Evolutionary conservation across 106 monocot genomes (phyloP).

Genomic region (Xerophyta viscosa): DNA sequence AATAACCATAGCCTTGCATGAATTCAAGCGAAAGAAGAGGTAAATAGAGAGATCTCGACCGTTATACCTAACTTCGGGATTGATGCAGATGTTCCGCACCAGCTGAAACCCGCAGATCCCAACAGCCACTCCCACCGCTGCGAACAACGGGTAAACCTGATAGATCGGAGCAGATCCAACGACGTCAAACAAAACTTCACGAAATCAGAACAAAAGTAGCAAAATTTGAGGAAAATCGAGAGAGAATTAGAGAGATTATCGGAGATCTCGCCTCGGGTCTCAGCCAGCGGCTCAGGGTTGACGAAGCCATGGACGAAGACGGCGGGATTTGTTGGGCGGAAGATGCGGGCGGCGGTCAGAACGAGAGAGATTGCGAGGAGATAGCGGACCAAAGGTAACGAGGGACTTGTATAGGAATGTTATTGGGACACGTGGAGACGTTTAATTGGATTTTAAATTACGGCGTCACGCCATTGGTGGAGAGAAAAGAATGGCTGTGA

Average conservation of each 20-base stretch:
- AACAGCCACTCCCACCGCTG: conserved; percentile 41
- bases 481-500: no score
- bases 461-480: no score
- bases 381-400: no score
- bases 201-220: background rate
- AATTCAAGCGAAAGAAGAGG: background rate
- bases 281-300: conserved; percentile 39
- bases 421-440: no score
- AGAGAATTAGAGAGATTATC: background rate
- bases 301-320: no score
- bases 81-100: conserved; percentile 45
- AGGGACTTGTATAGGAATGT: no score
- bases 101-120: conserved; percentile 50
- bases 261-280: conserved; percentile 36
- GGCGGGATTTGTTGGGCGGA: no score
- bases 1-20: background rate
- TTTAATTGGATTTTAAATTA: no score
- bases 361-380: no score
- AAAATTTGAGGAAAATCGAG: background rate
- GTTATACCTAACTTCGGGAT: conserved; percentile 35
- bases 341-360: no score
- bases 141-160: conserved; percentile 59
- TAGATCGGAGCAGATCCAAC: background rate
- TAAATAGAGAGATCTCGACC: background rate
- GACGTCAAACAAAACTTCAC: background rate